A percentile compares a stretch with the other conserved stretches of the same genome.
Evolutionary conservation across 2,329 filamentous ascomycete species (phyloP).

Genomic region (Emergomyces orientalis): DNA sequence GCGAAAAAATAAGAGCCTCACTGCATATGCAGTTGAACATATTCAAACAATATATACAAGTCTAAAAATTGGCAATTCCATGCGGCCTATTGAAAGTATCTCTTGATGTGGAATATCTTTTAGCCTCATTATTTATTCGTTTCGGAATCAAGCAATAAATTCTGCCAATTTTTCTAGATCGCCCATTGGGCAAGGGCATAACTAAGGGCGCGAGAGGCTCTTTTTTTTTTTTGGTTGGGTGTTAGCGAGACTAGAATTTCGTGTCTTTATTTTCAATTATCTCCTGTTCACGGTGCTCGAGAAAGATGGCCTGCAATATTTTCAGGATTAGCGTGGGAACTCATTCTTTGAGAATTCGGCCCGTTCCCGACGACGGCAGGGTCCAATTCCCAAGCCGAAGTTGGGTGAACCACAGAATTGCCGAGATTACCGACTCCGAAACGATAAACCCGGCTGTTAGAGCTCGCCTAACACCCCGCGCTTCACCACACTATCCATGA

Average conservation of each 20-base stretch:
- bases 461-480: neutral
- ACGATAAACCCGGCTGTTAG: neutral
- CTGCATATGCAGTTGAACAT: too few species aligned
- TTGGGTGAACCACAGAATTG: neutral
- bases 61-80: neutral
- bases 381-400: neutral
- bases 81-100: too few species aligned
- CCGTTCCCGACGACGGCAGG: neutral
- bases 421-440: neutral
- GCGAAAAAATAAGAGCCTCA: too few species aligned
- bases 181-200: too few species aligned
- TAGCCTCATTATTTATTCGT: neutral
- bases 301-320: too few species aligned
- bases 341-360: neutral
- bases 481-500: neutral
- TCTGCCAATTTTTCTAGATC: neutral
- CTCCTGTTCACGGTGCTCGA: too few species aligned
- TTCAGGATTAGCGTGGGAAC: neutral
- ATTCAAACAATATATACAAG: neutral
- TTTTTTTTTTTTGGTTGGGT: too few species aligned
- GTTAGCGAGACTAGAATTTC: too few species aligned
- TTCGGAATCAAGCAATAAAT: neutral
- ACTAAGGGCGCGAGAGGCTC: too few species aligned
- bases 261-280: too few species aligned
- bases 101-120: neutral